These are phyloP conservation scores for Plectranthus barbatus DNA, from an alignment of 257 asterid genomes.

Conservation along the genomic window DNA sequence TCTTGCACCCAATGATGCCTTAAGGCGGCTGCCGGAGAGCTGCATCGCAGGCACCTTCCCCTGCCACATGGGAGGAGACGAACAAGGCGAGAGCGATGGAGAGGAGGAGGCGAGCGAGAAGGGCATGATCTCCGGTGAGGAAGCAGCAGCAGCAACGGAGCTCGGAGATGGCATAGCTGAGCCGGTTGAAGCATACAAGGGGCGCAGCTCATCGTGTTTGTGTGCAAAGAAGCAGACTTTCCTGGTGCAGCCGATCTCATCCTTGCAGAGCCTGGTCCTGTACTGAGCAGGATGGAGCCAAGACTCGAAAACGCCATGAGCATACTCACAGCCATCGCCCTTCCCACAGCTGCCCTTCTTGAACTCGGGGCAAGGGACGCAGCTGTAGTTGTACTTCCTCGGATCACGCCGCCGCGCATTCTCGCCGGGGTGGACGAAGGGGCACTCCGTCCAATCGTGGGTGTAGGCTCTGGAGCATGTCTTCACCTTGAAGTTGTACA, in stretches of 20 bases:
- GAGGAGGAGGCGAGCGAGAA: too few species aligned
- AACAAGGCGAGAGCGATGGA: conserved; percentile 49
- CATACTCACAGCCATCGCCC: conserved; percentile 67
- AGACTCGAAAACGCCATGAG: too few species aligned
- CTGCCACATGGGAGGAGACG: conserved; percentile 40
- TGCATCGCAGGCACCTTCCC: conserved; percentile 54
- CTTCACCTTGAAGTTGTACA: conserved; percentile 49
- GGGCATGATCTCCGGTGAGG: too few species aligned
- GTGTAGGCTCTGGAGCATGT: too few species aligned
- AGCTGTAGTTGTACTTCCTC: conserved; percentile 48
- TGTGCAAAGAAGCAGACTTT: conserved; percentile 92
- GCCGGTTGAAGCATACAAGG: conserved; percentile 68
- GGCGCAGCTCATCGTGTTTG: conserved; percentile 68
- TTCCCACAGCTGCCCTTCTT: conserved; percentile 77
- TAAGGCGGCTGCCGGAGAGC: conserved; percentile 68
- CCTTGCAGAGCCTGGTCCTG: conserved; percentile 83
- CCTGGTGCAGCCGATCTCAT: conserved; percentile 69
- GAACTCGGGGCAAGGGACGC: conserved; percentile 92
- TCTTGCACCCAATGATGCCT: conserved; percentile 48
- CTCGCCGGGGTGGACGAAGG: too few species aligned
- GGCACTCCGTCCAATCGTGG: conserved; percentile 58
- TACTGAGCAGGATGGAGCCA: conserved; percentile 97
- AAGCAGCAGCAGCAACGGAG: too few species aligned
- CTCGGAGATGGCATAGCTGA: conserved; percentile 90
- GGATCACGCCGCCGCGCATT: conserved; percentile 62